phyloP scores from a whole-genome alignment of 257 asterid genomes.

The Perilla frutescens region DNA sequence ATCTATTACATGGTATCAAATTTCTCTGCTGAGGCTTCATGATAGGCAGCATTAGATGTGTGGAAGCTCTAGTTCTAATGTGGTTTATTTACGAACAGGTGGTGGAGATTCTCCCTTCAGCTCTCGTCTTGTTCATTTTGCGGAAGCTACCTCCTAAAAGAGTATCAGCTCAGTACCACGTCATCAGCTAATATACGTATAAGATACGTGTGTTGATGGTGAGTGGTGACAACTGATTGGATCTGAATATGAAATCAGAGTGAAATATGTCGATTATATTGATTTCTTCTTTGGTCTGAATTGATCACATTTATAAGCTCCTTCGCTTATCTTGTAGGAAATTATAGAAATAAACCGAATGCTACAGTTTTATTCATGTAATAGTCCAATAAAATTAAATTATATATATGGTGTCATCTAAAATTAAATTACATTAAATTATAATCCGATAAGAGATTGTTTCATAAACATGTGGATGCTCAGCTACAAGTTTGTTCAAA shows the following conservation, averaged over 20 bases:
- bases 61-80: slow-evolving; percentile 19
- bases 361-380: too few species aligned
- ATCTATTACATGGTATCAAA: slow-evolving; percentile 72
- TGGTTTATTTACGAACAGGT: slow-evolving; percentile 48
- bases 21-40: background rate
- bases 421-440: too few species aligned
- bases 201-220: background rate
- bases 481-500: too few species aligned
- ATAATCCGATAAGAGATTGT: too few species aligned
- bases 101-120: slow-evolving; percentile 73
- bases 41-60: background rate
- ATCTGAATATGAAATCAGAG: slow-evolving; percentile 24
- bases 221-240: slow-evolving; percentile 21
- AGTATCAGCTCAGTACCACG: slow-evolving; percentile 62
- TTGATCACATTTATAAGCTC: background rate
- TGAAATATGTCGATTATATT: background rate
- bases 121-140: slow-evolving; percentile 67
- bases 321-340: too few species aligned
- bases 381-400: too few species aligned
- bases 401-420: too few species aligned
- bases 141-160: slow-evolving; percentile 75
- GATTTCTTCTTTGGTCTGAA: background rate
- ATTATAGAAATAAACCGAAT: too few species aligned
- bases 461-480: too few species aligned
- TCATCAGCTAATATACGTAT: slow-evolving; percentile 44